phyloP scores from a whole-genome alignment of 345 rosid species.

The Eutrema heterophyllum region DNA sequence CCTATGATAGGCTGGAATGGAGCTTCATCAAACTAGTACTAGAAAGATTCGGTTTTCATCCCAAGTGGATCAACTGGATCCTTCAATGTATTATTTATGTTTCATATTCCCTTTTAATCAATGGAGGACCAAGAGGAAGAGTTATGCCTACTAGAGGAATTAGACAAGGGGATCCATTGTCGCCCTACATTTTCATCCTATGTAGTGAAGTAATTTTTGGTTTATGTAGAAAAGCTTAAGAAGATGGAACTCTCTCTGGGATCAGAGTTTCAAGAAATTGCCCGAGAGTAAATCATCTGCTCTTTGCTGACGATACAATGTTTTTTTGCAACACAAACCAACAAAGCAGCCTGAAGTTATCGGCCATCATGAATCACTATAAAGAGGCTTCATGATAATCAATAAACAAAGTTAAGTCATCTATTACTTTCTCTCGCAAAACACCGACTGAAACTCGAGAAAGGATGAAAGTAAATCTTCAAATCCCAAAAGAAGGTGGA shows the following conservation, averaged over 20 bases:
- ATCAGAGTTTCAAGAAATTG: background rate
- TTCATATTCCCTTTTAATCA: background rate
- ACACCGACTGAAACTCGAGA: too few species aligned
- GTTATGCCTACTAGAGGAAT: rapidly evolving
- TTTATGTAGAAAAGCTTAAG: background rate
- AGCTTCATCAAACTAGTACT: background rate
- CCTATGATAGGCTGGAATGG: background rate
- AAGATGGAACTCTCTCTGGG: rapidly evolving
- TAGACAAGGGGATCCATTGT: background rate
- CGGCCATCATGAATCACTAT: too few species aligned
- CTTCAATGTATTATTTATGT: background rate
- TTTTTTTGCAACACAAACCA: background rate
- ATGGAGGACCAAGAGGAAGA: background rate
- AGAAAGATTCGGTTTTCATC: background rate
- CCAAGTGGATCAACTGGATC: background rate
- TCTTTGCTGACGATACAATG: background rate
- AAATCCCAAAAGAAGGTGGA: too few species aligned
- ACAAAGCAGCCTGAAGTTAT: too few species aligned
- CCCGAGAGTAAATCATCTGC: background rate
- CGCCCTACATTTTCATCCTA: background rate
- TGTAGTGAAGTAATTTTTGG: background rate
- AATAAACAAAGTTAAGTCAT: too few species aligned
- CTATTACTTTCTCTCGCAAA: too few species aligned
- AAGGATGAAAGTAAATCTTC: too few species aligned
- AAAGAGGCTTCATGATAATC: too few species aligned